Evolutionary conservation across 768 basidiomycete genomes (phyloP), one percentile per base, ranked within the genome.

Genomic region (Holtermannia corniformis): DNA sequence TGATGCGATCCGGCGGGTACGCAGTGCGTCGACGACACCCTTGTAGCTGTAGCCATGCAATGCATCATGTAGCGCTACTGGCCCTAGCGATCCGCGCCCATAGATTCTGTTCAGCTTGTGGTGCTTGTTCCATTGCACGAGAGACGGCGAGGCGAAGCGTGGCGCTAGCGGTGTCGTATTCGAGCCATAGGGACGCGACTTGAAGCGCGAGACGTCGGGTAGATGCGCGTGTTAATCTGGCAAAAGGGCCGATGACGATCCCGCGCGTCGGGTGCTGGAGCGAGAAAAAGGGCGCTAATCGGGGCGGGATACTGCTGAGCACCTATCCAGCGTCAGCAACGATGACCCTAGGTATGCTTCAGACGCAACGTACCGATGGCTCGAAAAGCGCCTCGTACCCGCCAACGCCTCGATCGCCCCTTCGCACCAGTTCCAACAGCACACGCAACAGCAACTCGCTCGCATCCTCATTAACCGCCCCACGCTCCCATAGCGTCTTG

Each of bases 401-500:
- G n/a, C n/a, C n/a, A n/a, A n/a, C n/a, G n/a, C 32, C 57, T 10
- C 50, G 52, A 14, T 41, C 22, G 16, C 62, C 67, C 49, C 61
- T 61, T 42, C 61, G 50, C 0, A 65, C 70, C 10, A 73, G 50
- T 41, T 60, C 52, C 42, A 89, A 75, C 40, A 93, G 68, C 57
- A 84, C 77, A 11, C 77, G 77, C 22, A 87, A 66, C 41, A 87
- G 79, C 16, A 61, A 42, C 59, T 86, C 81, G 0, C 83, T 82
- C 3, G 78, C 73, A 1, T 70, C 59, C 16, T 78, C 65, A 64
- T 87, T 80, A 49, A 71, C 78, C 10, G 71, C 72, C 2, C 84
- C 84, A 10, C 85, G 70, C 69, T 96, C 91, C 92, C 92, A 96
- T 3, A 96, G 75, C 4, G 78, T 77, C 71, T 81, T 84, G 0